Base-by-base conservation (phyloP, 306 rosid genomes). In the Cucurbita moschata region DNA sequence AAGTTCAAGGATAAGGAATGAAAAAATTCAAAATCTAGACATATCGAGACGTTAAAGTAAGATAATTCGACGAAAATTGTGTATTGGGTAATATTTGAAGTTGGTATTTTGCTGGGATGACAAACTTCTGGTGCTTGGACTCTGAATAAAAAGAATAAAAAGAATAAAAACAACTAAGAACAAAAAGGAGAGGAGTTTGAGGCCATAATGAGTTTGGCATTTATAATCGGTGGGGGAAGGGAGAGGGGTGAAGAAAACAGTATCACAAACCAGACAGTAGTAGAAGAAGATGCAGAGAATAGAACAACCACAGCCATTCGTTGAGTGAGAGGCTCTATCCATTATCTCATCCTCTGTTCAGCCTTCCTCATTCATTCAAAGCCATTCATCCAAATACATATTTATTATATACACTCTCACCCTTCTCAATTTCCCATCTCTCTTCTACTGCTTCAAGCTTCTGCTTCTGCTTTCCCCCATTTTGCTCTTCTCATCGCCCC, bases 331-430 rank as follows among this genome's bases (percentile, higher is more conserved):
- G 78, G 87, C 79, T 63, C 79, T 63, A 87, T 87, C 88, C 91
- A 81, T n/a, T 79, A 87, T 84, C 91, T 84, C 75, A 87, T 84
- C 90, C 90, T 80, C 82, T 71, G 0, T 30, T 30, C 67, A 79
- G 59, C 26, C 50, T 50, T 26, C 60, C 35, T 43, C 72, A 78
- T 80, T 81, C 87, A 77, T 81, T 81, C 72, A 86, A 72, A 72
- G 38, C 87, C 76, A 72, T 54, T 30, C 35, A 30, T 2, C 35
- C 35, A 30, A 30, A 30, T 30, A 30, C 0, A 30, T 30, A 30
- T 26, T 26, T 26, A 26, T 30, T 30, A 30, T 30, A 30, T 3
- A 30, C 35, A 30, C 35, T 30, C 35, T 19, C 67, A 56, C 4
- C 37, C 23, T 9, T 18, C 53, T 58, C 51, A 40, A 40, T 73